Conservation (phyloP, 2,329 filamentous ascomycete species). For the Meredithiella fracta region DNA sequence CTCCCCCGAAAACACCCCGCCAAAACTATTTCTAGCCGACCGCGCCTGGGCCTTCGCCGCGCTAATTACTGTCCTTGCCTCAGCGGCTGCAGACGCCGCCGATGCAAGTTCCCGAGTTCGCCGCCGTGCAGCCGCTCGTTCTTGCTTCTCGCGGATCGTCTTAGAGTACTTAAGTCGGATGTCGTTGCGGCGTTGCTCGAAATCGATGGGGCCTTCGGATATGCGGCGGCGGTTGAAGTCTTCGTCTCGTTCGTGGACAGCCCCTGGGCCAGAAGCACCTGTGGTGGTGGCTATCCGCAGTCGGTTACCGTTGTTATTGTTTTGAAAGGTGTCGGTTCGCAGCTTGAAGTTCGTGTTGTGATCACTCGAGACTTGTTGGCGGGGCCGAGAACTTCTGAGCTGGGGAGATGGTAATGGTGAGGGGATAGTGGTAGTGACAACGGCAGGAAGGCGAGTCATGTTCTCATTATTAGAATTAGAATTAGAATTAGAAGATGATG, state of each 20-base stretch:
- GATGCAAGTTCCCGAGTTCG: conserved; percentile 33
- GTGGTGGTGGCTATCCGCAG: conserved; percentile 7
- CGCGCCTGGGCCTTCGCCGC: conserved; percentile 22
- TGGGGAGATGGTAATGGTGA: conserved; percentile 60
- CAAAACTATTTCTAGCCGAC: not conserved
- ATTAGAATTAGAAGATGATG: not conserved
- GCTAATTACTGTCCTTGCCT: conserved; percentile 16
- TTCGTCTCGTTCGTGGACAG: not conserved
- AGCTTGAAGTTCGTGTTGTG: conserved; percentile 50
- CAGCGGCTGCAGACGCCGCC: conserved; percentile 12
- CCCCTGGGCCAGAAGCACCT: not conserved
- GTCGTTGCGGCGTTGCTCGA: conserved; percentile 62
- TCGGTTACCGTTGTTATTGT: conserved; percentile 24
- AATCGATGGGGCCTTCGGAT: conserved; percentile 62
- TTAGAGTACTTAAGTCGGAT: conserved; percentile 77
- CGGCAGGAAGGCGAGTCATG: conserved; percentile 49
- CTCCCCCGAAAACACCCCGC: not conserved
- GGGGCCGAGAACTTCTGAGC: conserved; percentile 64
- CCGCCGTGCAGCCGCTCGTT: conserved; percentile 35
- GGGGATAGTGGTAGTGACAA: conserved; percentile 56
- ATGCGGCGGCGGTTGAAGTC: conserved; percentile 30
- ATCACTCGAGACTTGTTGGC: conserved; percentile 56
- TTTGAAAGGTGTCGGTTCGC: conserved; percentile 36
- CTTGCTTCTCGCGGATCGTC: conserved; percentile 48
- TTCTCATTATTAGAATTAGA: conserved; percentile 21